A percentile compares a stretch with the other conserved stretches of the same genome.
Evolutionary conservation across 345 rosid species (phyloP).

Genomic region (Erucastrum elatum): DNA sequence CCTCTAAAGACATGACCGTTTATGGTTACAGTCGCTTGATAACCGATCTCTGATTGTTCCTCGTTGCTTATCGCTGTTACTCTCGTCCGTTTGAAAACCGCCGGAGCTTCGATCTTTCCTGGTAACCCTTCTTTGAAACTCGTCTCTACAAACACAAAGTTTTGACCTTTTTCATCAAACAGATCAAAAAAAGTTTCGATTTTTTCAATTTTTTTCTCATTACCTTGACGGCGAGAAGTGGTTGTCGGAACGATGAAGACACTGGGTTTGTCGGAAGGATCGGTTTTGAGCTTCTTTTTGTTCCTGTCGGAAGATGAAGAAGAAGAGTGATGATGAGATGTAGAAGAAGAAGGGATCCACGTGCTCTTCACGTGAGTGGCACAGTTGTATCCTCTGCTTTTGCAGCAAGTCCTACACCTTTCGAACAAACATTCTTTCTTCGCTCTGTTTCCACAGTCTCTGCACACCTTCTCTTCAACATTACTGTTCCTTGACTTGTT

Average conservation of each 20-base stretch:
- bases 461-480: slow-evolving; percentile 50
- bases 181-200: neutral
- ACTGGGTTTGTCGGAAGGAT: slow-evolving; percentile 34
- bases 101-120: slow-evolving; percentile 83
- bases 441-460: slow-evolving; percentile 81
- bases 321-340: slow-evolving; percentile 47
- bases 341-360: slow-evolving; percentile 67
- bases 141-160: slow-evolving; percentile 46
- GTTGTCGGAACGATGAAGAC: slow-evolving; percentile 43
- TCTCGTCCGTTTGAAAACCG: slow-evolving; percentile 75
- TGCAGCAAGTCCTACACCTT: slow-evolving; percentile 86
- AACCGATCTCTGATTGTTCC: slow-evolving; percentile 69
- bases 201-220: slow-evolving; percentile 29
- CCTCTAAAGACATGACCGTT: slow-evolving; percentile 90
- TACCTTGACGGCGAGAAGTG: slow-evolving; percentile 54
- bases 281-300: slow-evolving; percentile 45
- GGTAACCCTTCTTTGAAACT: slow-evolving; percentile 68
- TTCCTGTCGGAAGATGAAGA: slow-evolving; percentile 47
- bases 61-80: slow-evolving; percentile 70
- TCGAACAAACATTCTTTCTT: slow-evolving; percentile 70
- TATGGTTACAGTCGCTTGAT: slow-evolving; percentile 84
- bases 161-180: neutral
- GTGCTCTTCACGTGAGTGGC: slow-evolving; percentile 84
- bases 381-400: slow-evolving; percentile 66
- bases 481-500: slow-evolving; percentile 24